Base-by-base conservation (phyloP, 306 rosid genomes). In the Oxytropis ochrocephala region DNA sequence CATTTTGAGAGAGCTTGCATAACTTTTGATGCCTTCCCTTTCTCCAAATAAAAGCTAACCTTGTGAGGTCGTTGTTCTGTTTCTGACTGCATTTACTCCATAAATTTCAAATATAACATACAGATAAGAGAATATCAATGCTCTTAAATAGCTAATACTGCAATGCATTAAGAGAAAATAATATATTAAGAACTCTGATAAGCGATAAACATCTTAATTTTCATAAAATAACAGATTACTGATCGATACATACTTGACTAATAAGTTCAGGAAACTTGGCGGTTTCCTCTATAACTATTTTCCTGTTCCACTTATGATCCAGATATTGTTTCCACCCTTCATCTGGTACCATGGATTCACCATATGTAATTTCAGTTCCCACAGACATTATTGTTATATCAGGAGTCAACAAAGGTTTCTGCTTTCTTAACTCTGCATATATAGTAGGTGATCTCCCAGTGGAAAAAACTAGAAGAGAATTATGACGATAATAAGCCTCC, bases 391-490 rank as follows among this genome's bases (percentile, higher is more conserved):
- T 81, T 10, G 89, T 79, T 29, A 92, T 69, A 72, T 89, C 97
- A 0, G 96, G 97, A 33, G 96, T 92, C 73, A 89, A 38, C 72
- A 92, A 56, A 13, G 97, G 97, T 44, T 64, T 92, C 80, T 78
- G 59, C 63, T 55, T 75, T 77, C 90, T 82, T 43, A 92, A 59
- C 52, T 75, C 76, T 27, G 53, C 2, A 79, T 83, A 88, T 44
- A 78, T 77, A 7, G 87, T 38, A 43, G 86, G 92, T 6, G 97
- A 89, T 66, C 97, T 87, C 70, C 96, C 96, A 8, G 97, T 92
- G 56, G 97, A 92, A 79, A 81, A 92, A 68, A 92, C 96, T 17
- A 92, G 89, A 48, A 92, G 83, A 77, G 95, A 89, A 79, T 87
- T 75, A 39, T 77, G 95, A 61, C 95, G 90, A 69, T 87, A 88